phyloP scores from a whole-genome alignment of 345 rosid species.

The Syzygium grande region DNA sequence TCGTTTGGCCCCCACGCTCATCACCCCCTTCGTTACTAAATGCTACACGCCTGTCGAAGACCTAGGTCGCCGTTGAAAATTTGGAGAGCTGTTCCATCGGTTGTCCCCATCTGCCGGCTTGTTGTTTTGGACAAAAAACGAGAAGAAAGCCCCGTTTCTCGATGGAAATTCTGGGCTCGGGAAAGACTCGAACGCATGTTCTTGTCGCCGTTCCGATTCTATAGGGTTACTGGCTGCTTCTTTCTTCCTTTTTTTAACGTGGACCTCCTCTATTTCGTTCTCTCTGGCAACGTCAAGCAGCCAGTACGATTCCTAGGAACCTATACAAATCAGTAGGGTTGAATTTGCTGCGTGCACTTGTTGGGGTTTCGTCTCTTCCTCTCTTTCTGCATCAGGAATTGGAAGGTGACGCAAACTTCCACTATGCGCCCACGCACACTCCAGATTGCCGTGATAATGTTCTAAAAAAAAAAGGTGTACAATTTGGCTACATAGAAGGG shows the following conservation, averaged over 20 bases:
- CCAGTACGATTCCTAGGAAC: neutral
- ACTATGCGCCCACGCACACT: neutral
- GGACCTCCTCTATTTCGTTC: neutral
- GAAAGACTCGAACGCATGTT: neutral
- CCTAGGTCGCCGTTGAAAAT: neutral
- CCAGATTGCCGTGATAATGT: neutral
- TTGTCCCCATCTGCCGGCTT: neutral
- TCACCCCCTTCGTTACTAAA: neutral
- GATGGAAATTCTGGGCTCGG: neutral
- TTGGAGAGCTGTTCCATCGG: neutral
- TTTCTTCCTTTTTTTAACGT: neutral
- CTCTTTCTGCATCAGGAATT: neutral
- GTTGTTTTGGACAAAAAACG: neutral
- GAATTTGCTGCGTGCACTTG: neutral
- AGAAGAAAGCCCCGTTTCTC: neutral
- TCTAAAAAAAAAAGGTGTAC: neutral
- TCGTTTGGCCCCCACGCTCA: constrained; percentile 12
- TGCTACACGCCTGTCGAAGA: neutral
- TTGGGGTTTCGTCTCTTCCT: neutral
- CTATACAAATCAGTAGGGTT: neutral
- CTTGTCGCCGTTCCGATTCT: neutral
- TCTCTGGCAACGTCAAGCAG: neutral
- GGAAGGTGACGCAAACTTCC: neutral
- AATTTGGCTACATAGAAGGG: neutral
- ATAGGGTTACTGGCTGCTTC: neutral